phyloP scores from a whole-genome alignment of 2,329 filamentous ascomycete species.

The Pseudocercospora eumusae region DNA sequence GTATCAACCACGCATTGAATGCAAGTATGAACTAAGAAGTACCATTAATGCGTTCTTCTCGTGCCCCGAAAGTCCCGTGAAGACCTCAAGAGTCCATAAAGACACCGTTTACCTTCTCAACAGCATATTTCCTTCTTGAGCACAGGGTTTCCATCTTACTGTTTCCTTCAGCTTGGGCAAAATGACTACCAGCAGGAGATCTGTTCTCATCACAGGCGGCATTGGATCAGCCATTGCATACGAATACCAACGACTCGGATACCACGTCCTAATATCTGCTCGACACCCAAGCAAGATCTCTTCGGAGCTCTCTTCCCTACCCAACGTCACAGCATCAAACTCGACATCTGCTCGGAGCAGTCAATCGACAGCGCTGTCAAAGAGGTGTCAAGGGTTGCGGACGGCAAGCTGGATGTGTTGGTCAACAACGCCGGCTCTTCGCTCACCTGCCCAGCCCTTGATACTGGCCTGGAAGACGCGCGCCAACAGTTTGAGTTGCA shows the following conservation, averaged over 20 bases:
- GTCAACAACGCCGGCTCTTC: slow-evolving; percentile 51
- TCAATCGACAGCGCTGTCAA: slow-evolving; percentile 42
- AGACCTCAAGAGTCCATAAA: neutral
- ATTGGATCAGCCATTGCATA: slow-evolving; percentile 45
- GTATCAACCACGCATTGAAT: no score
- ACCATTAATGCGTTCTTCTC: neutral
- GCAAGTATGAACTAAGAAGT: neutral
- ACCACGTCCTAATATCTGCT: slow-evolving; percentile 26
- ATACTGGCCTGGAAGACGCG: slow-evolving; percentile 44
- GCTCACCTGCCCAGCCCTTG: slow-evolving; percentile 31
- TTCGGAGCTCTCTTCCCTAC: neutral
- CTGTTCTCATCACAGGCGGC: slow-evolving; percentile 40
- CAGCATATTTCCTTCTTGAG: neutral
- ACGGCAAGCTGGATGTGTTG: slow-evolving; percentile 48
- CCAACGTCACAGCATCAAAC: slow-evolving; percentile 36
- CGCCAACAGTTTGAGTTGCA: slow-evolving; percentile 54
- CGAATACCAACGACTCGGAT: slow-evolving; percentile 42
- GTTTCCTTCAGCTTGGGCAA: neutral
- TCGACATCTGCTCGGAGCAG: slow-evolving; percentile 47
- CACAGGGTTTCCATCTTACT: neutral
- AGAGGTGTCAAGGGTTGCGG: slow-evolving; percentile 34
- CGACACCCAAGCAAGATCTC: slow-evolving; percentile 37
- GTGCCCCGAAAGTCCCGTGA: neutral
- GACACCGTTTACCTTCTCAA: neutral
- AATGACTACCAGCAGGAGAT: slow-evolving; percentile 11